These are phyloP conservation scores for Mycena capillaripes DNA, from an alignment of 768 basidiomycete species.

Conservation along the genomic window DNA sequence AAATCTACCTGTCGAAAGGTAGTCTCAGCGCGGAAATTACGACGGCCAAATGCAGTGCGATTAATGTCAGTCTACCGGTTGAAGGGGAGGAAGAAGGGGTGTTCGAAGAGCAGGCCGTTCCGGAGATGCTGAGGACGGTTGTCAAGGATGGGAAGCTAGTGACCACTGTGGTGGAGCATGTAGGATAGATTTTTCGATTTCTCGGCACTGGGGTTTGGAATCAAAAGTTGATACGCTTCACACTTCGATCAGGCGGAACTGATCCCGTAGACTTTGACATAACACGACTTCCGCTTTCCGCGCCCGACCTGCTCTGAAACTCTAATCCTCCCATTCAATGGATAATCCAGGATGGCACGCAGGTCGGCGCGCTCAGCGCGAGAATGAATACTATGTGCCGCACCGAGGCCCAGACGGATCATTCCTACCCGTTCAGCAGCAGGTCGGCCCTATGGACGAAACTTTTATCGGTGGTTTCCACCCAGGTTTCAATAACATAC, in stretches of 20 bases:
- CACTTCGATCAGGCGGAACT: not conserved
- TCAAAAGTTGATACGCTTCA: not conserved
- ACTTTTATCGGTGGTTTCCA: constrained; percentile 71
- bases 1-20: constrained; percentile 91
- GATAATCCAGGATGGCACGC: constrained; percentile 87
- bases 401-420: constrained; percentile 59
- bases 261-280: not conserved
- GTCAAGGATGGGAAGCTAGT: constrained; percentile 87
- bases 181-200: constrained; percentile 56
- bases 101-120: constrained; percentile 90
- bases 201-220: too few relatives aligned
- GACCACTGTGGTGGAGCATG: constrained; percentile 91
- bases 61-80: constrained; percentile 91
- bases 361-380: constrained; percentile 69
- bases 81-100: constrained; percentile 93
- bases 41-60: constrained; percentile 92
- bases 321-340: constrained; percentile 58
- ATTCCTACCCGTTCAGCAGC: constrained; percentile 59
- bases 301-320: not conserved
- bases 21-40: constrained; percentile 87
- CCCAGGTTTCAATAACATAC: constrained; percentile 45
- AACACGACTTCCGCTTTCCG: not conserved
- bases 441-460: constrained; percentile 72
- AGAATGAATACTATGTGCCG: constrained; percentile 37
- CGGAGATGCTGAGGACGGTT: constrained; percentile 95